These are phyloP conservation scores for Agaricus bisporus DNA, from an alignment of 768 basidiomycete genomes.

Conservation along the genomic window DNA sequence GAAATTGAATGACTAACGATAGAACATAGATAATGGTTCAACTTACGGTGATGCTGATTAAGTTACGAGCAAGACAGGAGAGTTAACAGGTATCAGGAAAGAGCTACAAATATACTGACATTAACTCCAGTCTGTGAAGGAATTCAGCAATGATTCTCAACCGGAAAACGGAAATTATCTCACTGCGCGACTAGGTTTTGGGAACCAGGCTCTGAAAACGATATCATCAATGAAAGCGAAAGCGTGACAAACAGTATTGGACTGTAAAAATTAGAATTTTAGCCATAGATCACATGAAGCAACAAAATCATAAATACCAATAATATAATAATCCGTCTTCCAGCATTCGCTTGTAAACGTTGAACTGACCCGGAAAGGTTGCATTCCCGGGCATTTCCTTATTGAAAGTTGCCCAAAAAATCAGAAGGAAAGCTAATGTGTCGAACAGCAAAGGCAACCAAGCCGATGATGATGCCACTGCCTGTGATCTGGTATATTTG, in stretches of 20 bases:
- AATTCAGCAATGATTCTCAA: neutral
- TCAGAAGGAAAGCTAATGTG: conserved; percentile 33
- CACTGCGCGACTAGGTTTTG: conserved; percentile 45
- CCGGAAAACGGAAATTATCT: conserved; percentile 12
- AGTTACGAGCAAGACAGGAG: neutral
- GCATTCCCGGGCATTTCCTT: conserved; percentile 28
- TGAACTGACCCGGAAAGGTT: conserved; percentile 18
- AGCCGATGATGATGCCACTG: conserved; percentile 39
- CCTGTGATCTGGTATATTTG: conserved; percentile 21
- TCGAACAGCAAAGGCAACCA: conserved; percentile 47
- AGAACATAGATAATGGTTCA: neutral
- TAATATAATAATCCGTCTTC: conserved; percentile 46
- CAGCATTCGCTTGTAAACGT: conserved; percentile 35
- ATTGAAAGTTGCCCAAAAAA: conserved; percentile 18
- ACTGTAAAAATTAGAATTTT: conserved; percentile 17
- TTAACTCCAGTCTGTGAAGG: neutral
- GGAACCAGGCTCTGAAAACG: conserved; percentile 32
- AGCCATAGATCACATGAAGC: neutral
- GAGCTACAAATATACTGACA: neutral
- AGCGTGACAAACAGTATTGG: conserved; percentile 40
- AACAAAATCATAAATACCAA: conserved; percentile 20
- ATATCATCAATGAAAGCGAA: conserved; percentile 41
- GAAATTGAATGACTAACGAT: neutral
- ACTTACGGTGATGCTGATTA: conserved; percentile 4
- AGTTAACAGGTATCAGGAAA: no score